Evolutionary conservation across 257 asterid genomes (phyloP), one percentile per base, ranked within the genome.

Genomic region (Salvia miltiorrhiza): DNA sequence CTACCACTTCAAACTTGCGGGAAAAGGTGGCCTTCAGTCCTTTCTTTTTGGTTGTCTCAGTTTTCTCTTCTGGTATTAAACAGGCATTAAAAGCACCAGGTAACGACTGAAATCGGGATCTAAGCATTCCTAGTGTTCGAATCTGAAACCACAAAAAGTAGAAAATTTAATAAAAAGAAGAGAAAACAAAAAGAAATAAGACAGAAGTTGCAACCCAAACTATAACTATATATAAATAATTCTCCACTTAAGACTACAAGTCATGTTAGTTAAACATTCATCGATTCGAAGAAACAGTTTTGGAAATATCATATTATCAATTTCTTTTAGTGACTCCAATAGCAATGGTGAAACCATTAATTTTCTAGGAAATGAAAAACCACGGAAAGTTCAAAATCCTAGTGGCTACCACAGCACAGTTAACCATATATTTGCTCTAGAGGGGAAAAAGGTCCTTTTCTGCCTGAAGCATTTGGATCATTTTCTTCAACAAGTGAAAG

Each of bases 1-100:
- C 62, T 77, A 91, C 99, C 96, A 77, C 81, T 2, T 83, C 90
- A 77, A 94, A 94, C 75, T 91, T 89, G 72, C 90, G 89, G 62
- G 99, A 91, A 78, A 94, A 86, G 33, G 97, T 86, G 70, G 97
- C 97, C 80, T 87, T 94, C 71, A 94, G 85, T 72, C 99, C 97
- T 80, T 94, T 94, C 88, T 79, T 94, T 78, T 85, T 94, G 23
- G 74, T 63, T 39, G 83, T 70, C 77, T 94, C 97, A 33, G 75
- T 68, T 86, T 84, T 89, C 82, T 94, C 99, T 75, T 72, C 92
- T 13, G 99, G 97, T 60, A 94, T 87, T 73, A 94, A 83, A 73
- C 95, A 80, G 60, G 84, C 89, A 85, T 91, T 94, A 71, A 94
- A 94, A 60, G 97, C 99, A 79, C 90, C 91, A 71, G 99, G 99